phyloP scores from a whole-genome alignment of 2,329 filamentous ascomycete species.

The Pseudopithomyces chartarum region DNA sequence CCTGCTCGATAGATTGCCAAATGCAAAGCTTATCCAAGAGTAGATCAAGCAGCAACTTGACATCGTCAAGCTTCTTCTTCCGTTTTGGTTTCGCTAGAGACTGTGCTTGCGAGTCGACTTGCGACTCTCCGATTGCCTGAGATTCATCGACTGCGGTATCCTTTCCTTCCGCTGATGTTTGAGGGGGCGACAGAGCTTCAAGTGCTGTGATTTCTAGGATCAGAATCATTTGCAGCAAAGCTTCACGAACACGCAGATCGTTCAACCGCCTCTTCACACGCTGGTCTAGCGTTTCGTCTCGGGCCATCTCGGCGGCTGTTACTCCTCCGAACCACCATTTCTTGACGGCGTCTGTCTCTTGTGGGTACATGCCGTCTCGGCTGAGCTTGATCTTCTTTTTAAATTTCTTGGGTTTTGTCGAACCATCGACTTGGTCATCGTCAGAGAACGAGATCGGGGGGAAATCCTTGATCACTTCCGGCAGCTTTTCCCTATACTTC shows the following conservation, averaged over 20 bases:
- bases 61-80: conserved; percentile 68
- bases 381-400: conserved; percentile 60
- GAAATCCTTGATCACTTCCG: conserved; percentile 65
- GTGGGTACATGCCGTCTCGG: conserved; percentile 70
- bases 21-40: conserved; percentile 80
- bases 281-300: conserved; percentile 47
- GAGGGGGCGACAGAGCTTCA: conserved; percentile 54
- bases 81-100: conserved; percentile 34
- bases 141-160: conserved; percentile 1
- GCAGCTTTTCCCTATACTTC: conserved; percentile 76
- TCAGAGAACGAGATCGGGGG: conserved; percentile 49
- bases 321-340: conserved; percentile 68
- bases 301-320: conserved; percentile 43
- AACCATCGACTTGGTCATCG: conserved; percentile 46
- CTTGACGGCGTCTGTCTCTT: conserved; percentile 67
- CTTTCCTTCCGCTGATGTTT: conserved; percentile 33
- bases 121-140: conserved; percentile 20
- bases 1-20: conserved; percentile 76
- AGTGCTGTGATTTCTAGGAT: conserved; percentile 77
- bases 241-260: conserved; percentile 73
- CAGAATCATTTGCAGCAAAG: conserved; percentile 79
- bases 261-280: conserved; percentile 67
- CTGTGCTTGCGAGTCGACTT: conserved; percentile 15
- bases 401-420: conserved; percentile 44
- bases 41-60: conserved; percentile 70